Base-by-base conservation (phyloP, 2,329 filamentous ascomycete genomes). In the Macrophomina phaseolina region DNA sequence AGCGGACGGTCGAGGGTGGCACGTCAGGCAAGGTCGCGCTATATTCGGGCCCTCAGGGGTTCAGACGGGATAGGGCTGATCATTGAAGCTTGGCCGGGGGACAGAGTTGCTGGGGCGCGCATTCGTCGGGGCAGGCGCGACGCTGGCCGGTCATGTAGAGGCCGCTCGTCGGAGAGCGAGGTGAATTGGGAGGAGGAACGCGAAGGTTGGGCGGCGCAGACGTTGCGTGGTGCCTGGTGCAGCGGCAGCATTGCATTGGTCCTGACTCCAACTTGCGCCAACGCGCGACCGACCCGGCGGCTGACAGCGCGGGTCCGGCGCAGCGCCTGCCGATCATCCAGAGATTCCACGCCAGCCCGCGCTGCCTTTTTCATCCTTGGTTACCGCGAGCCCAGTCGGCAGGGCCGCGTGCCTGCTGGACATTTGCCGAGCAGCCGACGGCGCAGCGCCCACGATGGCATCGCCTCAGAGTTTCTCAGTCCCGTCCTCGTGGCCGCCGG, bases 41-140 rank as follows among this genome's bases (percentile, higher is more conserved):
- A 62, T 52, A 45, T 34, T 53, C 40, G 66, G 66, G 60, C 52
- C 66, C 66, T 67, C 66, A 64, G 66, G 61, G 63, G 66, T 68
- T 68, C 55, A 65, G 63, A 61, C 48, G 64, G 48, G 40, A 69
- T 53, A 56, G 63, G 58, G 65, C 55, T 66, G 65, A 62, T 51
- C 65, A 66, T 66, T 66, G 55, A 62, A 66, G 55, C 55, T 61
- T 53, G 65, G 56, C 48, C 46, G 18, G 64, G 32, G 45, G 28
- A 23, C n/a, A 34, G 30, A 30, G 42, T 18, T 40, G 63, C 30
- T 56, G 51, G 63, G 40, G 42, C 63, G 51, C 40, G 51, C 49
- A 56, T 65, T 18, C 64, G 64, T 52, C 42, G 32, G 45, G 7
- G 53, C 11, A 46, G 36, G 45, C 34, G 64, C 40, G 45, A 42